Conservation (phyloP, 2,329 filamentous ascomycete species). For the Cordyceps cateniannulata region DNA sequence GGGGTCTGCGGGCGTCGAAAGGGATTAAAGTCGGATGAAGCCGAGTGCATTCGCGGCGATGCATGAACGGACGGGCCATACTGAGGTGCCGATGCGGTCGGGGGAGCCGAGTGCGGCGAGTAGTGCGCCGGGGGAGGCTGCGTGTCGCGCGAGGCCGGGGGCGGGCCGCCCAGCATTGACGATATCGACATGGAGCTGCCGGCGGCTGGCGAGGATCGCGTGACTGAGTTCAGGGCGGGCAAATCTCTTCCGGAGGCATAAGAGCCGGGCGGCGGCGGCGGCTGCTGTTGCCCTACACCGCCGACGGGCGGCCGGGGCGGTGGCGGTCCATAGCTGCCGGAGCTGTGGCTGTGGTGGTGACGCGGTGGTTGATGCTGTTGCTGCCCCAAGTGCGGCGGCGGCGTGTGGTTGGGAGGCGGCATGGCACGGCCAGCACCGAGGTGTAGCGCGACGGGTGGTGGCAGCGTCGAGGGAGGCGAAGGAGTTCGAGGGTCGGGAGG, state of each 20-base stretch:
- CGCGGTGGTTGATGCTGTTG: constrained; percentile 25
- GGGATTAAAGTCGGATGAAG: constrained; percentile 52
- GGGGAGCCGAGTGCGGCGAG: constrained; percentile 33
- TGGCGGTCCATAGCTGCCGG: constrained; percentile 36
- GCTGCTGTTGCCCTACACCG: constrained; percentile 24
- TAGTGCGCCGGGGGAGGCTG: constrained; percentile 36
- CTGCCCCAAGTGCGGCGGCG: constrained; percentile 28
- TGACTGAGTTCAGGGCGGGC: constrained; percentile 43
- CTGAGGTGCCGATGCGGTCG: constrained; percentile 35
- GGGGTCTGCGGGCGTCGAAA: constrained; percentile 67
- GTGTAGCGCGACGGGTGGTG: constrained; percentile 15
- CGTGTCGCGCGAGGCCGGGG: constrained; percentile 35
- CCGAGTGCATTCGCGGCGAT: constrained; percentile 49
- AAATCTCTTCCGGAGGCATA: constrained; percentile 46
- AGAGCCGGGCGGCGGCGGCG: constrained; percentile 36
- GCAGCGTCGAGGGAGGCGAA: constrained; percentile 28
- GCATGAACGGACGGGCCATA: constrained; percentile 46
- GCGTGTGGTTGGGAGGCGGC: constrained; percentile 38
- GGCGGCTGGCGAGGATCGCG: constrained; percentile 37
- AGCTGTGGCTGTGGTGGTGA: constrained; percentile 20
- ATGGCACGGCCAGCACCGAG: constrained; percentile 19
- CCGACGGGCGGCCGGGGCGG: constrained; percentile 35
- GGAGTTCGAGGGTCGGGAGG: constrained; percentile 24
- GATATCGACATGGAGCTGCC: constrained; percentile 57
- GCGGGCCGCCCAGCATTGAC: constrained; percentile 50